These are phyloP conservation scores for Plenodomus biglobosus DNA, from an alignment of 2,329 filamentous ascomycete species.

Conservation along the genomic window DNA sequence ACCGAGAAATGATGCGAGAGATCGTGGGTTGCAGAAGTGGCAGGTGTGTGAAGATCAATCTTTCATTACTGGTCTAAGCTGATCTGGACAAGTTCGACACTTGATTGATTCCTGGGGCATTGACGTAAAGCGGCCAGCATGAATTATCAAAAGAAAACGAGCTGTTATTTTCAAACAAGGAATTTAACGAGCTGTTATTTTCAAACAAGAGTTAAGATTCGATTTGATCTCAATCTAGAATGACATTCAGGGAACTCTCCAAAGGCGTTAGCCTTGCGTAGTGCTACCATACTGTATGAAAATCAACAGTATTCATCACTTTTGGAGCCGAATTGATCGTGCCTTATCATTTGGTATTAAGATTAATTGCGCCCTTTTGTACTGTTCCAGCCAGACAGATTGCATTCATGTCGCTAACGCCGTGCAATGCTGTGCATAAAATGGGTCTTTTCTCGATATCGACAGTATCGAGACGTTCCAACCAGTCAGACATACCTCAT, in stretches of 20 bases:
- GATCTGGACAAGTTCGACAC: neutral
- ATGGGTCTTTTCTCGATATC: neutral
- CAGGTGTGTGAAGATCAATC: constrained; percentile 24
- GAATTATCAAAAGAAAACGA: too few relatives aligned
- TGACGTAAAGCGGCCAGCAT: too few relatives aligned
- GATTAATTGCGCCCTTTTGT: constrained; percentile 15
- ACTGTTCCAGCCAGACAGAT: constrained; percentile 8
- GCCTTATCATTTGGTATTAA: constrained; percentile 10
- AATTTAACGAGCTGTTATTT: too few relatives aligned
- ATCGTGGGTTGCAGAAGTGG: constrained; percentile 46
- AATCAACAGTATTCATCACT: too few relatives aligned
- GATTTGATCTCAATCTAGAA: too few relatives aligned
- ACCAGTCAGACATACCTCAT: neutral
- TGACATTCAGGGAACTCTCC: too few relatives aligned
- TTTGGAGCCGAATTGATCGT: neutral
- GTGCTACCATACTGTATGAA: too few relatives aligned
- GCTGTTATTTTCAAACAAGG: too few relatives aligned
- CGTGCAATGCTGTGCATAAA: constrained; percentile 20
- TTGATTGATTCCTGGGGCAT: neutral
- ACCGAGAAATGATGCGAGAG: constrained; percentile 36
- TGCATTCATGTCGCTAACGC: constrained; percentile 13
- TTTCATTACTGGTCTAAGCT: neutral
- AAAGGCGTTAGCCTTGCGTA: too few relatives aligned
- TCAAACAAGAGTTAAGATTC: too few relatives aligned
- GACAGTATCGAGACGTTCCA: constrained; percentile 1